Evolutionary conservation across 202 grass and related monocot genomes (phyloP).

Genomic region (Hordeum pubiflorum): DNA sequence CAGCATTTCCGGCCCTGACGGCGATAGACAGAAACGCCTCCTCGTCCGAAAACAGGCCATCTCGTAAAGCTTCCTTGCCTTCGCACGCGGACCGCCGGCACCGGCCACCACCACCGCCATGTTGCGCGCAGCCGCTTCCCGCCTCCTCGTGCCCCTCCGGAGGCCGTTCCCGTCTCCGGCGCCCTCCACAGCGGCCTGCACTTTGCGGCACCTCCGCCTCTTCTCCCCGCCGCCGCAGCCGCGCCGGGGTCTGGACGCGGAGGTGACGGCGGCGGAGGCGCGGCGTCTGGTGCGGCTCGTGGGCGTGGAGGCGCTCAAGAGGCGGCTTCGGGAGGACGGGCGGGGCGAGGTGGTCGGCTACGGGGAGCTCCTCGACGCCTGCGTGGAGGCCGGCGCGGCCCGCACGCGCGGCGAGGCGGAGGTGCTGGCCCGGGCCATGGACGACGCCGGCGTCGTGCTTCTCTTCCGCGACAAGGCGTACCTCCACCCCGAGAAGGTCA

Average conservation of each 20-base stretch:
- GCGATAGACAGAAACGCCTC: background rate
- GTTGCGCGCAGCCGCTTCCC: conserved; percentile 35
- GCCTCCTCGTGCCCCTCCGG: conserved; percentile 10
- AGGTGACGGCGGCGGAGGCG: conserved; percentile 44
- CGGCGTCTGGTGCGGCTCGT: conserved; percentile 49
- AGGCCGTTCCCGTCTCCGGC: background rate
- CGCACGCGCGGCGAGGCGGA: conserved; percentile 44
- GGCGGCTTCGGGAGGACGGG: conserved; percentile 34
- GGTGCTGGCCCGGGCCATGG: conserved; percentile 35
- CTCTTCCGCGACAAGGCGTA: conserved; percentile 61
- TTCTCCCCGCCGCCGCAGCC: conserved; percentile 24
- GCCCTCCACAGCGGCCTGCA: background rate
- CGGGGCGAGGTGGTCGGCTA: conserved; percentile 40
- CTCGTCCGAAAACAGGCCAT: background rate
- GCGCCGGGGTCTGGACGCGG: background rate
- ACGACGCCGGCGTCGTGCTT: conserved; percentile 47
- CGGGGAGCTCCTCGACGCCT: conserved; percentile 48
- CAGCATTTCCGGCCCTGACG: background rate
- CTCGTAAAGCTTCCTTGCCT: background rate
- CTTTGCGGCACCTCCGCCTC: conserved; percentile 18
- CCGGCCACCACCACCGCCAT: background rate
- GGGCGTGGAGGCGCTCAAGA: conserved; percentile 55
- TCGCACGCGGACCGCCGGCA: background rate
- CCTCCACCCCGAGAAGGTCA: conserved; percentile 60
- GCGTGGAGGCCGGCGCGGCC: conserved; percentile 36